These are phyloP conservation scores for Populus trichocarpa DNA, from an alignment of 441 rosid genomes.

Conservation along the genomic window DNA sequence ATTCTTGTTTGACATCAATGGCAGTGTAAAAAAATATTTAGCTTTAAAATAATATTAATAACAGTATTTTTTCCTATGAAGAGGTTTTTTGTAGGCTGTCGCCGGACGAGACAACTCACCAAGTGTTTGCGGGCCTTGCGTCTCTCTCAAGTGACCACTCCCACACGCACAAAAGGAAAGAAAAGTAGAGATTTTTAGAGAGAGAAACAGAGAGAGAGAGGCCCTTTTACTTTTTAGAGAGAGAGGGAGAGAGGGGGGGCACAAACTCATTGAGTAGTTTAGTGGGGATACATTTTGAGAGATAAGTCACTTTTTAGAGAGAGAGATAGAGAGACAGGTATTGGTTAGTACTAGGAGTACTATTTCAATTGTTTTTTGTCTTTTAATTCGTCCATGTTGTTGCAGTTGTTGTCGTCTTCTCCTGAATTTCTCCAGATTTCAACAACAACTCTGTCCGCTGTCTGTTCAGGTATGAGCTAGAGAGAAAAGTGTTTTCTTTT, in stretches of 20 bases:
- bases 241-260: not conserved
- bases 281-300: not conserved
- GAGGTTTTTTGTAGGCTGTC: not conserved
- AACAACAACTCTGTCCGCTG: not conserved
- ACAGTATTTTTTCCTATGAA: not conserved
- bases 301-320: not conserved
- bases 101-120: not conserved
- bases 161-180: not conserved
- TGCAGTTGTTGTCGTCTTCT: slow-evolving; percentile 17
- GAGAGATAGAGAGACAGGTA: not conserved
- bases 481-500: not conserved
- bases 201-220: not conserved
- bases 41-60: too few species aligned
- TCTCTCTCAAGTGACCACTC: not conserved
- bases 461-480: slow-evolving; percentile 24
- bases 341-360: not conserved
- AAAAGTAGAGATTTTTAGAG: not conserved
- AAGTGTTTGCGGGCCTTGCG: not conserved
- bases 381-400: slow-evolving; percentile 15
- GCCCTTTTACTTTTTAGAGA: not conserved
- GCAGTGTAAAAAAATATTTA: not conserved
- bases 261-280: not conserved
- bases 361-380: slow-evolving; percentile 4
- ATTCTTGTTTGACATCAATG: not conserved
- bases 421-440: slow-evolving; percentile 29